A percentile compares a stretch with the other conserved stretches of the same genome.
Evolutionary conservation across 441 rosid genomes (phyloP).

Genomic region (Isatis lusitanica): DNA sequence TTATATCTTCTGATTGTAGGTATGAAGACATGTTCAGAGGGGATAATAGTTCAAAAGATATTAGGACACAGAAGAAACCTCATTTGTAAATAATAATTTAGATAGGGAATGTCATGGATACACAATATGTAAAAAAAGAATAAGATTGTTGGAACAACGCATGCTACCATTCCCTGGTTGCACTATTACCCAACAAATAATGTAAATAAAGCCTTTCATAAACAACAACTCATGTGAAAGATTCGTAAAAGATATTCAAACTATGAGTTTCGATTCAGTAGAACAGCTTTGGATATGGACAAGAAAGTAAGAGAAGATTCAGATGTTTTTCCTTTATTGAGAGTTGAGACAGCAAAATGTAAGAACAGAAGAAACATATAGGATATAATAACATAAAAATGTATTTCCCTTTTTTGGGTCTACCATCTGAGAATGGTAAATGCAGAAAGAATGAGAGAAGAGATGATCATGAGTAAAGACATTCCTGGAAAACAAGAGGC

Average conservation of each 20-base stretch:
- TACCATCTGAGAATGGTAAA: constrained; percentile 33
- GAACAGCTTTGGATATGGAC: background rate
- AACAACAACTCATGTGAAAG: background rate
- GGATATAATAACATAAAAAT: background rate
- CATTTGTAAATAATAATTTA: constrained; percentile 24
- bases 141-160: constrained; percentile 13
- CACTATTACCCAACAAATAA: constrained; percentile 16
- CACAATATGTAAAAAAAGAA: constrained; percentile 15
- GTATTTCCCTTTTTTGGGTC: background rate
- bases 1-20: constrained; percentile 14
- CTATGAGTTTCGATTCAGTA: background rate
- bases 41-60: constrained; percentile 26
- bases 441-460: constrained; percentile 32
- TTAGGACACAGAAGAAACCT: constrained; percentile 25
- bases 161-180: background rate
- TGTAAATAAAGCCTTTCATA: constrained; percentile 26
- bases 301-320: background rate
- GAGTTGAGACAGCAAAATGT: background rate
- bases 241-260: background rate
- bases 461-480: constrained; percentile 34
- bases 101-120: constrained; percentile 16
- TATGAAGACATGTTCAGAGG: constrained; percentile 27
- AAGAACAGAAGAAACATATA: constrained; percentile 3
- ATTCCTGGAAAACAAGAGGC: constrained; percentile 35
- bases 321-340: constrained; percentile 23